A percentile compares a stretch with the other conserved stretches of the same genome.
These are phyloP conservation scores for Globisporangium mamillatum DNA, from an alignment of 352 stramenopile genomes.

Conservation along the genomic window DNA sequence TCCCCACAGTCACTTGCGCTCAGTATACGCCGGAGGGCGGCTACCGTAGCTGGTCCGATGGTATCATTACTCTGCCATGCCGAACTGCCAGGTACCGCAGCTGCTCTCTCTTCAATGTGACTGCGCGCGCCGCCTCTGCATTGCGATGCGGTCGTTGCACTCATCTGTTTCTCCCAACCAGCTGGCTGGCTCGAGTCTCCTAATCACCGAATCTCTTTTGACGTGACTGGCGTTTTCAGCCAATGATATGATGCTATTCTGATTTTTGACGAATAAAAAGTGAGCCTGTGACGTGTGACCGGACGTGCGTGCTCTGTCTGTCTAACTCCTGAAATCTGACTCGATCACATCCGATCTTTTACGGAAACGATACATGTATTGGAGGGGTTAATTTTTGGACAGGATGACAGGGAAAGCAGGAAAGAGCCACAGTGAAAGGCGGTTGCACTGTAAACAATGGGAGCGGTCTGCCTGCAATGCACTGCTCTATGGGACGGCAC, in stretches of 20 bases:
- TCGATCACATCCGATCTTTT: not conserved
- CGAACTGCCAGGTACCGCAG: too few species aligned
- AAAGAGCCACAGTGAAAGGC: not conserved
- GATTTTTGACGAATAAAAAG: not conserved
- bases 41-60: not conserved
- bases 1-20: not conserved
- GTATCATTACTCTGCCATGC: not conserved
- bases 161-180: conserved; percentile 1
- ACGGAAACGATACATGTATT: not conserved
- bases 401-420: not conserved
- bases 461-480: not conserved
- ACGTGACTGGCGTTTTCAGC: not conserved
- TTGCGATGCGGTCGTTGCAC: not conserved
- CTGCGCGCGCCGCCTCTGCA: not conserved
- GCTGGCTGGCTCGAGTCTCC: not conserved
- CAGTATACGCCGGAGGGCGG: conserved; percentile 1
- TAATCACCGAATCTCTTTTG: conserved; percentile 8
- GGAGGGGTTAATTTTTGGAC: not conserved
- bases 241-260: not conserved
- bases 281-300: conserved; percentile 4
- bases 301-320: too few species aligned
- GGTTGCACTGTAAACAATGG: not conserved
- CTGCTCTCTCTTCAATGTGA: not conserved
- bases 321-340: not conserved
- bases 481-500: not conserved